Base-by-base conservation (phyloP, 805 yeast genomes). In the Zygosaccharomyces rouxii region DNA sequence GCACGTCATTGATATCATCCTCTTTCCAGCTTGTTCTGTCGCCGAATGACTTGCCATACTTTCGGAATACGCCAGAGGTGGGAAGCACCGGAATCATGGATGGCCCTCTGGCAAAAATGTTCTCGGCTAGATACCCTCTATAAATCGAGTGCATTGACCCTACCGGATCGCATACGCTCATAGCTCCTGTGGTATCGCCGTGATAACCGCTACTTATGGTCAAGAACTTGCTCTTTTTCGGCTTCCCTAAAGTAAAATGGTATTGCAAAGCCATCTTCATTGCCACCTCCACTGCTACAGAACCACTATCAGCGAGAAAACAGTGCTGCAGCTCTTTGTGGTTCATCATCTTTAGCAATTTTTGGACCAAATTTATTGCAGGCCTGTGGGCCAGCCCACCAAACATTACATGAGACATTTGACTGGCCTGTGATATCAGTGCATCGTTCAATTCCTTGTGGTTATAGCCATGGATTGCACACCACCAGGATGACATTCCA, bases 141-240 rank as follows among this genome's bases (percentile, higher is more conserved):
- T 59, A 58, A 48, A 66, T 40, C 55, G 63, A 26, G 47, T 70
- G 72, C 63, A 68, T 68, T 7, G 63, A 64, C 33, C 62, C 63
- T 1, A 68, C 62, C 2, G 62, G 58, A 30, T 62, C 66, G 51
- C 71, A 68, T 5, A 68, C 71, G 13, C 72, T 68, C 59, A 70
- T 69, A 14, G 70, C 73, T 26, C 72, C 73, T 35, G 69, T 55
- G 1, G 71, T 66, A 48, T 71, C 68, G 10, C 75, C 75, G 46
- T 70, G 74, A 49, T 69, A 71, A 26, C 71, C 71, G 39, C 58
- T 59, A 4, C 58, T 57, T 19, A 66, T 63, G 49, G 71, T 69
- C 50, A 71, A 46, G 38, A 70, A 56, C 47, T 52, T 58, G 21
- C 23, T 64, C 46, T 58, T 59, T 28, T 64, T 62, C 23, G 63